Conservation (phyloP, 1,284 basidiomycete genomes). For the Cryptococcus maquisensis region DNA sequence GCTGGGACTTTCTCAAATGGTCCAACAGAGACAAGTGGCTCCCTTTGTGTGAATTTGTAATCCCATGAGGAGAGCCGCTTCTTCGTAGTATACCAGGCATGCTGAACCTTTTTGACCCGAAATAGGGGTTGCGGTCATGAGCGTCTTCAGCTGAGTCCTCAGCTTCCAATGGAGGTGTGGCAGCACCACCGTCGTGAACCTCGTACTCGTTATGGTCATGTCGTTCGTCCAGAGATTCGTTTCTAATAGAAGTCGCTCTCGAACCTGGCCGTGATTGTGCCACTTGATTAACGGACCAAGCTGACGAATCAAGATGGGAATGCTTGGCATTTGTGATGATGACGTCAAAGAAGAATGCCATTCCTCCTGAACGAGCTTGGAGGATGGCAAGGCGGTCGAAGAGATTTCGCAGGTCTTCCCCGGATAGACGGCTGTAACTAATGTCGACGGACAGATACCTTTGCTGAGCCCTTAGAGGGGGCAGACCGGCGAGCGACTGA, state of each 20-base stretch:
- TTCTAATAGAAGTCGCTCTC: conserved; percentile 24
- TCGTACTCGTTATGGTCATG: conserved; percentile 7
- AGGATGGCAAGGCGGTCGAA: conserved; percentile 34
- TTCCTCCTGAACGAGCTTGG: conserved; percentile 42
- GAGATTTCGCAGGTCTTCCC: conserved; percentile 37
- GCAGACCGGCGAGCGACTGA: conserved; percentile 32
- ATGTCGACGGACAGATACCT: conserved; percentile 43
- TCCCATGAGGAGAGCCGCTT: conserved; percentile 17
- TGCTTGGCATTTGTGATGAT: conserved; percentile 39
- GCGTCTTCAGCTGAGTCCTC: conserved; percentile 1
- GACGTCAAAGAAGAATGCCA: conserved; percentile 49
- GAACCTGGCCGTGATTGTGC: conserved; percentile 20
- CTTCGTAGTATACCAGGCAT: conserved; percentile 14
- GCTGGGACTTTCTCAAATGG: conserved; percentile 47
- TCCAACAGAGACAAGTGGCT: conserved; percentile 41
- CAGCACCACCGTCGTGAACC: conserved; percentile 1
- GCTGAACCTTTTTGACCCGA: conserved; percentile 10
- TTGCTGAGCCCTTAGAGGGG: conserved; percentile 38
- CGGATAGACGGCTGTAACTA: conserved; percentile 40
- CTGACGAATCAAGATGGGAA: conserved; percentile 43
- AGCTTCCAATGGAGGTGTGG: conserved; percentile 9
- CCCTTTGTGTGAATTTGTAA: conserved; percentile 14
- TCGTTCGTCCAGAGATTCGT: conserved; percentile 8
- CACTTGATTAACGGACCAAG: conserved; percentile 30
- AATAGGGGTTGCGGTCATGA: conserved; percentile 6